A percentile compares a stretch with the other conserved stretches of the same genome.
These are phyloP conservation scores for Aspergillus olivimuriae DNA, from an alignment of 495 filamentous ascomycete genomes.

Conservation along the genomic window DNA sequence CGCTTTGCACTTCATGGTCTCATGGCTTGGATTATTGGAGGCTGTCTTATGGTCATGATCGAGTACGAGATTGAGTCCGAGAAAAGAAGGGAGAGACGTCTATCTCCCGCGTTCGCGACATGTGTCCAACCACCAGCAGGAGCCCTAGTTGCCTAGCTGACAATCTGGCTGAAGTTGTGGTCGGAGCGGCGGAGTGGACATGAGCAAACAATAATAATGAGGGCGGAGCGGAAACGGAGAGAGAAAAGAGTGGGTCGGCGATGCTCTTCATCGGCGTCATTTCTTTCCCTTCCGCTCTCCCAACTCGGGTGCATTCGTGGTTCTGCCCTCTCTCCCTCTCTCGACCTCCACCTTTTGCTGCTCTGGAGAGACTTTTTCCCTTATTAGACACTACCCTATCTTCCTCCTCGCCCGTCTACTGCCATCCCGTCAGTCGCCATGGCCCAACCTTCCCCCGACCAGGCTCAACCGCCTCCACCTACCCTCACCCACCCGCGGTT, in stretches of 20 bases:
- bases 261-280: not conserved
- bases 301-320: too few species aligned
- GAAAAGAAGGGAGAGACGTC: too few species aligned
- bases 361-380: not conserved
- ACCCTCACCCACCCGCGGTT: conserved; percentile 38
- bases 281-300: not conserved
- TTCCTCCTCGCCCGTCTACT: not conserved
- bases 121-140: too few species aligned
- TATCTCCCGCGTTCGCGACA: too few species aligned
- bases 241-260: not conserved
- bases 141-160: too few species aligned
- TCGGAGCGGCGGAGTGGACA: not conserved
- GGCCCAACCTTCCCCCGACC: conserved; percentile 14
- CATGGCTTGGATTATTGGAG: too few species aligned
- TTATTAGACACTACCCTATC: not conserved
- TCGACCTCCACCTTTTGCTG: not conserved
- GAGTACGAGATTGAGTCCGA: too few species aligned
- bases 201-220: not conserved
- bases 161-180: too few species aligned
- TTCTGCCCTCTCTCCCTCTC: not conserved
- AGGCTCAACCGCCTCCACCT: conserved; percentile 25
- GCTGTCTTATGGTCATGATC: too few species aligned
- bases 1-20: too few species aligned
- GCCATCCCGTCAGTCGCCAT: conserved; percentile 1
- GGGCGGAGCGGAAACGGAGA: not conserved